Evolutionary conservation across 768 basidiomycete species (phyloP).

Genomic region (Tylopilus sp.): DNA sequence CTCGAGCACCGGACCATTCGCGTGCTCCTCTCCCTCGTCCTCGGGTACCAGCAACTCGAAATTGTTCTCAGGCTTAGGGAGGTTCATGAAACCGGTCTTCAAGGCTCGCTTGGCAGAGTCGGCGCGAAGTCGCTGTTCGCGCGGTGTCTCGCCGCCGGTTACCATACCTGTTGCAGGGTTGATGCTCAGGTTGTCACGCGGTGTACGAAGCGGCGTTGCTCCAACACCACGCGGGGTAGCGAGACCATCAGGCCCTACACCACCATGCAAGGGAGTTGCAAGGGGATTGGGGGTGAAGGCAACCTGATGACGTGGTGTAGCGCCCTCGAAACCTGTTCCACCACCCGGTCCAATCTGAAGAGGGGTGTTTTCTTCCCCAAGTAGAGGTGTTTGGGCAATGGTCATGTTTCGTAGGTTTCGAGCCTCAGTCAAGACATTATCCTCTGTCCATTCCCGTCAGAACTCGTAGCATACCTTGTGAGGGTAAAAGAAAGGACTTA

Average conservation of each 20-base stretch:
- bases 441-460: too few species aligned
- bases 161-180: slow-evolving; percentile 67
- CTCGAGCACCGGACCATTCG: slow-evolving; percentile 33
- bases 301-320: slow-evolving; percentile 88
- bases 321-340: slow-evolving; percentile 91
- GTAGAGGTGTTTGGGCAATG: slow-evolving; percentile 85
- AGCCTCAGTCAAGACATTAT: slow-evolving; percentile 89
- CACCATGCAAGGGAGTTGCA: slow-evolving; percentile 70
- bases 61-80: slow-evolving; percentile 95
- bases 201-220: slow-evolving; percentile 89
- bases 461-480: slow-evolving; percentile 4
- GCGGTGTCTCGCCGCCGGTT: slow-evolving; percentile 64
- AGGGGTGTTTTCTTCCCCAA: slow-evolving; percentile 98
- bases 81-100: slow-evolving; percentile 71
- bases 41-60: slow-evolving; percentile 93
- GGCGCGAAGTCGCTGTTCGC: slow-evolving; percentile 62
- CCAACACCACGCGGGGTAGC: slow-evolving; percentile 55
- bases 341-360: slow-evolving; percentile 69
- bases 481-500: slow-evolving; percentile 41
- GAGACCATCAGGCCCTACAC: slow-evolving; percentile 41
- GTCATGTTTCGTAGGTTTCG: slow-evolving; percentile 94
- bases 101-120: slow-evolving; percentile 72
- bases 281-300: slow-evolving; percentile 96
- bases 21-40: slow-evolving; percentile 59
- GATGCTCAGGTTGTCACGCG: slow-evolving; percentile 89